Conservation (phyloP, 352 stramenopile genomes). For the Phytophthora citricola region DNA sequence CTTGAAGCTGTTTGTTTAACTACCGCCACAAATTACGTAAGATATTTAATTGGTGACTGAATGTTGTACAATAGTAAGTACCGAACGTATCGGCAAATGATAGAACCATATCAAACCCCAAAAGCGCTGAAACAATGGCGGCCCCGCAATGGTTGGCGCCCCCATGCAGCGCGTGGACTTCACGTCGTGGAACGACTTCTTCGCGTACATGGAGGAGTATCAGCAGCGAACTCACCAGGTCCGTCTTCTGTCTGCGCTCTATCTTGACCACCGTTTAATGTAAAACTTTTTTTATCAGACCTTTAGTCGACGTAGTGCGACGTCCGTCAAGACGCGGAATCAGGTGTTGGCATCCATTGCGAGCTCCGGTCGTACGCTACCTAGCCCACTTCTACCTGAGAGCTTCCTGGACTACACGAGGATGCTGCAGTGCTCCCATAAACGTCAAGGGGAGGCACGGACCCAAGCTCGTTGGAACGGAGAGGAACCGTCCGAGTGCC, state of each 20-base stretch:
- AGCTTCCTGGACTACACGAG: slow-evolving; percentile 42
- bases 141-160: slow-evolving; percentile 13
- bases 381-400: slow-evolving; percentile 29
- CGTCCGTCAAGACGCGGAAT: slow-evolving; percentile 44
- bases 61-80: not conserved
- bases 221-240: slow-evolving; percentile 37
- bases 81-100: slow-evolving; percentile 4
- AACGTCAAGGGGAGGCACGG: slow-evolving; percentile 9
- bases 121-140: not conserved
- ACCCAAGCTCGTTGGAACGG: slow-evolving; percentile 24
- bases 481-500: slow-evolving; percentile 36
- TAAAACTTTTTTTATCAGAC: slow-evolving; percentile 19
- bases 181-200: slow-evolving; percentile 36
- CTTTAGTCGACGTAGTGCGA: slow-evolving; percentile 34
- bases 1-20: too few species aligned
- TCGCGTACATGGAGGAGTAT: slow-evolving; percentile 37
- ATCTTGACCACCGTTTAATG: not conserved
- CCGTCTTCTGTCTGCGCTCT: not conserved
- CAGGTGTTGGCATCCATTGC: slow-evolving; percentile 35
- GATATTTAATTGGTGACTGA: not conserved
- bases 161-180: slow-evolving; percentile 32
- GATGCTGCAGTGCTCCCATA: slow-evolving; percentile 39
- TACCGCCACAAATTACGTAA: not conserved
- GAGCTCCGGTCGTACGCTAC: slow-evolving; percentile 9
- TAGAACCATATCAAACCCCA: not conserved